Conservation (phyloP, 2,329 filamentous ascomycete species). For the Penicillium psychrosexuale region DNA sequence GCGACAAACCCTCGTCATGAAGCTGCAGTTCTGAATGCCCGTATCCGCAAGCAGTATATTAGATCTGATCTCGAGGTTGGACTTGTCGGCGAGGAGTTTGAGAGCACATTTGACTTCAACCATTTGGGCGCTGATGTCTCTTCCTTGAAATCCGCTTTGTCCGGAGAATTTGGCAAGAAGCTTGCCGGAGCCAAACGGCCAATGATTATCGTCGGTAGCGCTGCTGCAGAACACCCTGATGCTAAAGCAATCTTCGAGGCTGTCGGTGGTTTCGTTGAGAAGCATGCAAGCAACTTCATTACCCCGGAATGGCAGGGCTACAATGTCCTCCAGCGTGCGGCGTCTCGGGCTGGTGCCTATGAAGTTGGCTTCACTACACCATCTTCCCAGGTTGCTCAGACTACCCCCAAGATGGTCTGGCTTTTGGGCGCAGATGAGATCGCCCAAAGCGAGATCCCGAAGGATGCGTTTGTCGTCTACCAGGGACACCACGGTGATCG, state of each 20-base stretch:
- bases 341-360: slow-evolving; percentile 87
- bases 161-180: slow-evolving; percentile 89
- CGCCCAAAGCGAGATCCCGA: slow-evolving; percentile 78
- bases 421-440: slow-evolving; percentile 94
- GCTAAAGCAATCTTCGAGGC: slow-evolving; percentile 91
- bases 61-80: slow-evolving; percentile 91
- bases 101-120: slow-evolving; percentile 93
- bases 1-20: slow-evolving; percentile 95
- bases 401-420: slow-evolving; percentile 93
- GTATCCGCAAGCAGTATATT: slow-evolving; percentile 97
- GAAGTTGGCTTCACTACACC: slow-evolving; percentile 93
- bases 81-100: slow-evolving; percentile 83
- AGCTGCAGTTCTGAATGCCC: slow-evolving; percentile 89
- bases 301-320: slow-evolving; percentile 95
- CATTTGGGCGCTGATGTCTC: slow-evolving; percentile 77
- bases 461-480: slow-evolving; percentile 94
- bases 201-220: slow-evolving; percentile 95
- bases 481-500: slow-evolving; percentile 97
- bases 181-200: slow-evolving; percentile 81
- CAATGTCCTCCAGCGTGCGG: slow-evolving; percentile 91
- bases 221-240: slow-evolving; percentile 84
- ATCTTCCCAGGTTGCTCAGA: slow-evolving; percentile 74
- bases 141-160: slow-evolving; percentile 78
- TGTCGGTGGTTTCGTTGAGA: slow-evolving; percentile 86
- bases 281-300: slow-evolving; percentile 82